Percentiles rank a stretch among this genome's conserved stretches.
Evolutionary conservation across 2,329 filamentous ascomycete genomes (phyloP).

Genomic region (Pseudogymnoascus sp.): DNA sequence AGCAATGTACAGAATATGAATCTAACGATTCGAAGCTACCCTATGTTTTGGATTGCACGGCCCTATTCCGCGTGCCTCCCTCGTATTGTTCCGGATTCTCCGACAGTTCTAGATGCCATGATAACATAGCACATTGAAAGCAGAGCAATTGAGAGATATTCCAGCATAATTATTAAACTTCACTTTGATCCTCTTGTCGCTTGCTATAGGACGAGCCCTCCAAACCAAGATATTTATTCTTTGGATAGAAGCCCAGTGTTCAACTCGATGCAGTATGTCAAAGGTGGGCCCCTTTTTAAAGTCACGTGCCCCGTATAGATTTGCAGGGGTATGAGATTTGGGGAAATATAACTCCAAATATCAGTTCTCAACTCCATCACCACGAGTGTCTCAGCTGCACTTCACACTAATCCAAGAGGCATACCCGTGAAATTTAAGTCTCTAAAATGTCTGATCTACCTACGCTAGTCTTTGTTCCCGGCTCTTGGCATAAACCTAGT

Average conservation of each 20-base stretch:
- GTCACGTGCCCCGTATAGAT: neutral
- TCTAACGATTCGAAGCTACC: neutral
- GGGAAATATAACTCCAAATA: neutral
- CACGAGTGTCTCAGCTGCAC: neutral
- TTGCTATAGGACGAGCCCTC: neutral
- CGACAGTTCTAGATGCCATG: neutral
- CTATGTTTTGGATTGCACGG: neutral
- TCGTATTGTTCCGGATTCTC: too few species aligned
- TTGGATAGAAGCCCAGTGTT: neutral
- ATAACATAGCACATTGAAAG: neutral
- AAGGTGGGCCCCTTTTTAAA: neutral
- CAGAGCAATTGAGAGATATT: neutral
- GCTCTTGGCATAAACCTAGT: constrained; percentile 32
- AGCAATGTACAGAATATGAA: constrained; percentile 6
- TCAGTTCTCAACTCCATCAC: neutral
- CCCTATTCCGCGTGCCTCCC: too few species aligned
- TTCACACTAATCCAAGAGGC: neutral
- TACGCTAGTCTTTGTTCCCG: constrained; percentile 34
- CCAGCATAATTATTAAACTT: neutral
- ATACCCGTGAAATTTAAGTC: neutral
- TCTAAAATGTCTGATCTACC: constrained; percentile 19
- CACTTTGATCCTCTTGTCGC: neutral
- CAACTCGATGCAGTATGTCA: neutral
- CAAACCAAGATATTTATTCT: neutral
- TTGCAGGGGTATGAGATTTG: neutral